A percentile compares a stretch with the other conserved stretches of the same genome.
phyloP scores from a whole-genome alignment of 2,329 filamentous ascomycete genomes.

The Pseudocercospora musae region DNA sequence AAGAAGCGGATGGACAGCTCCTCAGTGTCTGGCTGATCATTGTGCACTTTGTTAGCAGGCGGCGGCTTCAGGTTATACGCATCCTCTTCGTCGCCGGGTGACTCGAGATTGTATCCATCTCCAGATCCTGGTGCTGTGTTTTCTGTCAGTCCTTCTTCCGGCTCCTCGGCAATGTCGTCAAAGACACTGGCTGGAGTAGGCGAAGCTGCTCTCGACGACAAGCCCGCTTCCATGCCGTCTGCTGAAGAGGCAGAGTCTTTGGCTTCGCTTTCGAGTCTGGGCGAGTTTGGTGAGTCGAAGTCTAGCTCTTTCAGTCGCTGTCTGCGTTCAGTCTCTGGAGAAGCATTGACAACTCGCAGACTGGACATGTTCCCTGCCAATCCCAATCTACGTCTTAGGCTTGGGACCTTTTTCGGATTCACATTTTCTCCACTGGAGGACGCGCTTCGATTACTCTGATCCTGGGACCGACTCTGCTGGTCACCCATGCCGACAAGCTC shows the following conservation, averaged over 20 bases:
- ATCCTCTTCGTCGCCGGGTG: conserved; percentile 17
- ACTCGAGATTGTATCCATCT: background rate
- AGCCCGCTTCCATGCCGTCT: background rate
- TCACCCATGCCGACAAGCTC: conserved; percentile 10
- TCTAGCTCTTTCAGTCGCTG: conserved; percentile 4
- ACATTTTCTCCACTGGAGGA: background rate
- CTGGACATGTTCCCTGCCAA: conserved; percentile 14
- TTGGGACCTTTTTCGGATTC: conserved; percentile 4
- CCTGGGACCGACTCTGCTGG: conserved; percentile 2
- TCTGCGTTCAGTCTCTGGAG: conserved; percentile 2
- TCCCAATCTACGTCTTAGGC: conserved; percentile 11
- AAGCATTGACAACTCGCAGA: conserved; percentile 16
- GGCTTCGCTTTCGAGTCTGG: background rate
- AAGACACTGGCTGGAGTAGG: conserved; percentile 29
- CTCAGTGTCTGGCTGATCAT: conserved; percentile 34
- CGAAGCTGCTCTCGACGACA: conserved; percentile 22
- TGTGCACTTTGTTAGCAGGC: conserved; percentile 30
- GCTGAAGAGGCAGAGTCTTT: background rate
- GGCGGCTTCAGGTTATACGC: conserved; percentile 43
- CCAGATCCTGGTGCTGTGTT: conserved; percentile 25
- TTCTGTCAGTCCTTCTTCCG: conserved; percentile 22
- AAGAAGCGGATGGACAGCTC: conserved; percentile 40
- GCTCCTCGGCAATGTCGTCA: conserved; percentile 20
- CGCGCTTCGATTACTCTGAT: background rate
- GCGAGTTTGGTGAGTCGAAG: background rate